A percentile compares a stretch with the other conserved stretches of the same genome.
phyloP scores from a whole-genome alignment of 495 filamentous ascomycete species.

The Hypoxylon subgilvum region DNA sequence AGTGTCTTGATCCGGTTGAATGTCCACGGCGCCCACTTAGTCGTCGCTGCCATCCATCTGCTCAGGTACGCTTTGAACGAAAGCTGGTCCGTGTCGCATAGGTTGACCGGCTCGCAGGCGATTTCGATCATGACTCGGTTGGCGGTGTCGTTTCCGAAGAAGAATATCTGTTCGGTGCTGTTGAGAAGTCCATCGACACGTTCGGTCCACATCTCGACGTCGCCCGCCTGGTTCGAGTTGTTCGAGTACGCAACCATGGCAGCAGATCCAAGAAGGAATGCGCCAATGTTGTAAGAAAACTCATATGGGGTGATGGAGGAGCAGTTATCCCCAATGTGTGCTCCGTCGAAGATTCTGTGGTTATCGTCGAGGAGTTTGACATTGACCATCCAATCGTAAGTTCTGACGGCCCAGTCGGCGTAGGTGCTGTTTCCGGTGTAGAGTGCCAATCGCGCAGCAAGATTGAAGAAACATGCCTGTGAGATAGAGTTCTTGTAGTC shows the following conservation, averaged over 20 bases:
- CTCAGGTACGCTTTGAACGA: slow-evolving; percentile 77
- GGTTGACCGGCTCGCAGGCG: slow-evolving; percentile 69
- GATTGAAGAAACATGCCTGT: slow-evolving; percentile 72
- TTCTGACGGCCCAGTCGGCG: slow-evolving; percentile 69
- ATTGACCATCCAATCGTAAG: slow-evolving; percentile 69
- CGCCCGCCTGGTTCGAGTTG: slow-evolving; percentile 52
- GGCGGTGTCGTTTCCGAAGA: slow-evolving; percentile 44
- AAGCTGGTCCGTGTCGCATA: slow-evolving; percentile 70
- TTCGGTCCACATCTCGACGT: slow-evolving; percentile 56
- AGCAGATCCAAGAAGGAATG: slow-evolving; percentile 69
- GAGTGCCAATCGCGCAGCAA: slow-evolving; percentile 71
- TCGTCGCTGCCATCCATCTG: slow-evolving; percentile 75
- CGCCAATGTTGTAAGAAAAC: slow-evolving; percentile 75
- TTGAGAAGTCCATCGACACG: slow-evolving; percentile 61
- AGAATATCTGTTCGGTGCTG: slow-evolving; percentile 61
- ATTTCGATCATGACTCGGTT: slow-evolving; percentile 67
- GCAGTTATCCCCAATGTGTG: slow-evolving; percentile 56
- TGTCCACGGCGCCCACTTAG: slow-evolving; percentile 73
- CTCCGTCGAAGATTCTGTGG: slow-evolving; percentile 66
- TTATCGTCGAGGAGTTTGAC: slow-evolving; percentile 57
- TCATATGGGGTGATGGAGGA: slow-evolving; percentile 57
- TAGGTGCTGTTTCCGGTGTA: slow-evolving; percentile 76
- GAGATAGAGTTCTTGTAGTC: slow-evolving; percentile 77
- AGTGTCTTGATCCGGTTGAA: slow-evolving; percentile 64
- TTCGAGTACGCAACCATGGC: slow-evolving; percentile 57